Evolutionary conservation across 306 rosid genomes (phyloP).

Genomic region (Cucurbita maxima): DNA sequence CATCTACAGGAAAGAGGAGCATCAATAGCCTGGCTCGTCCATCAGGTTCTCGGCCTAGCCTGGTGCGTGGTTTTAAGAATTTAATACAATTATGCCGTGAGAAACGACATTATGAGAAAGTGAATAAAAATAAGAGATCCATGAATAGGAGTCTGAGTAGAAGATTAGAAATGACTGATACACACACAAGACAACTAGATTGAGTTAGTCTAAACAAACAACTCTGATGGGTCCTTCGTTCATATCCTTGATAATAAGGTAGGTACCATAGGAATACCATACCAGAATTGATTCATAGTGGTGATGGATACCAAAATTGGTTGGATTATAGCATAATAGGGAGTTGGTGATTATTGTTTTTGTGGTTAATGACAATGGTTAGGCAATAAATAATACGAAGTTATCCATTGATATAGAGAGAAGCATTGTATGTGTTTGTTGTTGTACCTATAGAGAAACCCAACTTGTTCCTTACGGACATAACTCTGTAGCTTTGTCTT

Average conservation of each 20-base stretch:
- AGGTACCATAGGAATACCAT: background rate
- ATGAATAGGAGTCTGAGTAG: background rate
- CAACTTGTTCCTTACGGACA: conserved; percentile 4
- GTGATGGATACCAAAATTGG: background rate
- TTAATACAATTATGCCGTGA: conserved; percentile 28
- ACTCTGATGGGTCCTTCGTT: background rate
- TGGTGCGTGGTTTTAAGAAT: conserved; percentile 40
- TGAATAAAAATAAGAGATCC: background rate
- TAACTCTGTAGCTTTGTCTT: background rate
- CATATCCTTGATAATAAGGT: background rate
- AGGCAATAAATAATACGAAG: background rate
- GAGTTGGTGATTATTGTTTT: background rate
- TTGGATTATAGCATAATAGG: background rate
- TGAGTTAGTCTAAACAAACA: background rate
- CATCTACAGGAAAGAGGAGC: conserved; percentile 18
- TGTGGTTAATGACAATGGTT: background rate
- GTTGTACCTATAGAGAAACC: background rate
- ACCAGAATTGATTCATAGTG: background rate
- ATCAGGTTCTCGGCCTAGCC: conserved; percentile 20
- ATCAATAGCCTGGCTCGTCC: conserved; percentile 18
- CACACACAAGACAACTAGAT: background rate
- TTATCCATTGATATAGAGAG: background rate
- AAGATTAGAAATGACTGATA: background rate
- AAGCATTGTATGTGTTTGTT: background rate
- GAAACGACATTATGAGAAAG: conserved; percentile 10